Percentiles rank a stretch among this genome's conserved stretches.
Evolutionary conservation across 768 basidiomycete genomes (phyloP).

Genomic region (Xanthoconium stramineum): DNA sequence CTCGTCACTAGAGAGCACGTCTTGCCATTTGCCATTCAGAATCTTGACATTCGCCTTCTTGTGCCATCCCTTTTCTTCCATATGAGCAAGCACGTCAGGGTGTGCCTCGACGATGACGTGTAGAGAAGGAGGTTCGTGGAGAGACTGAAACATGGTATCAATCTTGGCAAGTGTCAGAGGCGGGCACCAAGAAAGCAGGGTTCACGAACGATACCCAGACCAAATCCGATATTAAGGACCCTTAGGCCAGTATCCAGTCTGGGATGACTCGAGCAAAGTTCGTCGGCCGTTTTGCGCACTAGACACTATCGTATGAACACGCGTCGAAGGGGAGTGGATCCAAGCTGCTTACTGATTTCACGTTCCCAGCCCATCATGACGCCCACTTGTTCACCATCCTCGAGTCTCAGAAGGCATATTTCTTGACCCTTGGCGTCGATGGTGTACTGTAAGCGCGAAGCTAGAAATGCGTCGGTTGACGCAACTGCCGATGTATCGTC

Average conservation of each 20-base stretch:
- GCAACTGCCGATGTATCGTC: constrained; percentile 55
- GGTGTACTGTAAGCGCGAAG: constrained; percentile 64
- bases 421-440: constrained; percentile 75
- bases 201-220: constrained; percentile 76
- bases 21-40: constrained; percentile 93
- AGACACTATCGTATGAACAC: constrained; percentile 19
- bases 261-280: constrained; percentile 54
- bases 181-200: not conserved
- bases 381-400: constrained; percentile 73
- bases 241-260: constrained; percentile 47
- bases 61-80: constrained; percentile 76
- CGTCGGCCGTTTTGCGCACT: constrained; percentile 77
- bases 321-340: not conserved
- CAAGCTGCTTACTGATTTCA: constrained; percentile 57
- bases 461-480: constrained; percentile 67
- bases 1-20: constrained; percentile 60
- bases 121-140: constrained; percentile 53
- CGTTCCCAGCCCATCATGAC: constrained; percentile 99
- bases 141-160: constrained; percentile 73
- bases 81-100: constrained; percentile 82
- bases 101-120: constrained; percentile 97
- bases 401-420: constrained; percentile 66
- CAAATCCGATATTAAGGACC: constrained; percentile 90
- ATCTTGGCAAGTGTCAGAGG: constrained; percentile 49
- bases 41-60: constrained; percentile 72